Percentiles rank a stretch among this genome's conserved stretches.
Evolutionary conservation across 768 basidiomycete genomes (phyloP).

Genomic region (Hypholoma sublateritium): DNA sequence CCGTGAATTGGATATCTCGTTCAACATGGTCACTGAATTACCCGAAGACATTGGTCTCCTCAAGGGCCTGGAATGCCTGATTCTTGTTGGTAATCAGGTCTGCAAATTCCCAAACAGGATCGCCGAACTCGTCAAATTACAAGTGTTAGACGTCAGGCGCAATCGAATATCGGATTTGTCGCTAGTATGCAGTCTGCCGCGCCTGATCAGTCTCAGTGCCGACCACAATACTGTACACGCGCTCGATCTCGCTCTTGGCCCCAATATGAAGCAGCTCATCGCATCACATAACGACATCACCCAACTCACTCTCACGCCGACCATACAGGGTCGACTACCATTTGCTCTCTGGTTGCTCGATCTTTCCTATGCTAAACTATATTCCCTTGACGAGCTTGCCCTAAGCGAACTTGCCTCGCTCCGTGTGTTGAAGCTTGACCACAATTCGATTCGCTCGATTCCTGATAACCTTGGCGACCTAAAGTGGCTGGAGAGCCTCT

Average conservation of each 20-base stretch:
- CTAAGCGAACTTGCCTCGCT: conserved; percentile 75
- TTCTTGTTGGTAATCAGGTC: conserved; percentile 86
- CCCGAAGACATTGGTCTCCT: conserved; percentile 80
- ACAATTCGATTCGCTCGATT: conserved; percentile 82
- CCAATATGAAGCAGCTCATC: conserved; percentile 63
- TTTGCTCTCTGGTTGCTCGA: conserved; percentile 68
- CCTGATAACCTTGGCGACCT: conserved; percentile 85
- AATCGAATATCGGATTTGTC: conserved; percentile 81
- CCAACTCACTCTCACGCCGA: conserved; percentile 60
- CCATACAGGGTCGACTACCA: conserved; percentile 29
- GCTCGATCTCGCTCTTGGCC: conserved; percentile 75
- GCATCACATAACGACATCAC: conserved; percentile 91
- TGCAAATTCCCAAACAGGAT: conserved; percentile 67
- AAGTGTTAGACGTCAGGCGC: conserved; percentile 78
- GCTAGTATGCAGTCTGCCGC: conserved; percentile 65
- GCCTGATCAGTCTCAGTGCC: conserved; percentile 65
- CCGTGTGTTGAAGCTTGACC: conserved; percentile 70
- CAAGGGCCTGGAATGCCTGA: conserved; percentile 63
- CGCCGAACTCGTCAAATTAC: conserved; percentile 54
- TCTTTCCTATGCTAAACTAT: conserved; percentile 85
- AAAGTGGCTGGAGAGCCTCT: conserved; percentile 64
- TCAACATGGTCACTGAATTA: conserved; percentile 83
- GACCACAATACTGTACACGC: conserved; percentile 84
- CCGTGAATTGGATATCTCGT: conserved; percentile 88
- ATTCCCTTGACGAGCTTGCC: conserved; percentile 73